Conservation (phyloP, 495 filamentous ascomycete species). For the Amorphotheca resinae region DNA sequence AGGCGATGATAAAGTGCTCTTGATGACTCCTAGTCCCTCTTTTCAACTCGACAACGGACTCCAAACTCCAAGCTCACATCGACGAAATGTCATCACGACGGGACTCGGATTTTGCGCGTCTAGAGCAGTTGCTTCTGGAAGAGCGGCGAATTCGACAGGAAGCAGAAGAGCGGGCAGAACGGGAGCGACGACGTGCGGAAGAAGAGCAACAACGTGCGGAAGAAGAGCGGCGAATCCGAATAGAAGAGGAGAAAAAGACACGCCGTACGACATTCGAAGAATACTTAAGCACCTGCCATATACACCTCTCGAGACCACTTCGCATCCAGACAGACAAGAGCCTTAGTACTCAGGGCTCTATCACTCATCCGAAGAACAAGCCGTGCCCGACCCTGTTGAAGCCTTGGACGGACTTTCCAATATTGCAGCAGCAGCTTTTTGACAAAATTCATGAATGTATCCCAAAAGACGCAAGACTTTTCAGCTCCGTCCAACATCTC, state of each 20-base stretch:
- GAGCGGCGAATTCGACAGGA: conserved; percentile 6
- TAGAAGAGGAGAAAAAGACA: conserved; percentile 18
- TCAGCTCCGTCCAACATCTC: conserved; percentile 18
- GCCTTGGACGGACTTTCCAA: conserved; percentile 24
- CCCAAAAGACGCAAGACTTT: conserved; percentile 9
- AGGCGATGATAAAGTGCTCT: too few species aligned
- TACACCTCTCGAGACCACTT: conserved; percentile 25
- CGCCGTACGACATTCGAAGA: conserved; percentile 26
- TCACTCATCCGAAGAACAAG: conserved; percentile 19
- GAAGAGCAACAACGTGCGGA: conserved; percentile 10
- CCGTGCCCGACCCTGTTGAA: conserved; percentile 23
- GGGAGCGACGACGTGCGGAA: too few species aligned
- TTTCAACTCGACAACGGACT: too few species aligned
- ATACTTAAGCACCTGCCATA: conserved; percentile 23
- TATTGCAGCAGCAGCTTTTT: conserved; percentile 15
- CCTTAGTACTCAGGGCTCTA: conserved; percentile 20
- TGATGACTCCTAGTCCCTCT: too few species aligned
- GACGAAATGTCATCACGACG: conserved; percentile 8
- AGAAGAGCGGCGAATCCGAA: conserved; percentile 10
- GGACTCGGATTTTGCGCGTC: conserved; percentile 12
- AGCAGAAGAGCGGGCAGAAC: conserved; percentile 10
- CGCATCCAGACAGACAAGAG: conserved; percentile 25
- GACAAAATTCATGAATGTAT: conserved; percentile 22
- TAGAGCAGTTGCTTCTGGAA: too few species aligned
- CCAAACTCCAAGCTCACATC: too few species aligned